Base-by-base conservation (phyloP, 2,329 filamentous ascomycete genomes). In the Rutstroemia sp. region DNA sequence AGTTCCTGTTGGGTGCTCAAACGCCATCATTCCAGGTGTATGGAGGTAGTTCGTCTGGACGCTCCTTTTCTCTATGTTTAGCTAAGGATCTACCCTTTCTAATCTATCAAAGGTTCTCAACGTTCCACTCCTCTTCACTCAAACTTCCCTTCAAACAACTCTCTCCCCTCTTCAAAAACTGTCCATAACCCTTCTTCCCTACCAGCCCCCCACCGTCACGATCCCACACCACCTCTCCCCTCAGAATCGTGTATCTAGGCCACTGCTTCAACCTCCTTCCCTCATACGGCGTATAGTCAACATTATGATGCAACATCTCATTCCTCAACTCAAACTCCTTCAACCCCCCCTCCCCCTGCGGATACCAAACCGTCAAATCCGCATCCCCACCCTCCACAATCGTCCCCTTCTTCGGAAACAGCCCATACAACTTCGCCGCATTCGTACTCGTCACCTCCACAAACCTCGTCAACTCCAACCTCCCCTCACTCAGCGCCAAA, bases 281-380 rank as follows among this genome's bases (percentile, higher is more conserved):
- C 65, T 85, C 81, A 62, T 79, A 85, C 0, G 82, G 81, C 8
- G 81, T 83, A 63, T 85, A 83, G 63, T 86, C 81, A 2, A 82
- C 77, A 58, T 80, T 74, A 65, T 85, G 82, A 67, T 86, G 81
- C 60, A 85, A 66, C 69, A 78, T 77, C 7, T 71, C 70, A 62
- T 84, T 82, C 42, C 69, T 77, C 56, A 81, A 58, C 21, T 63
- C 67, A 59, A 80, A 74, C 12, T 71, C 67, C 18, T 75, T 65
- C 62, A 75, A 69, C 18, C 39, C 16, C 4, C 18, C 39, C 5
- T 18, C 39, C 2, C 69, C 72, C 10, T 75, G 69, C 1, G 79
- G 78, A 66, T 82, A 79, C 79, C 80, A 84, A 19, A 83, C 75
- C 10, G 77, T 77, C 38, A 83, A 66, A 66, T 84, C 80, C 1